Evolutionary conservation across 148 eudicot species (phyloP), one percentile per base, ranked within the genome.

Genomic region (Rheum nobile): DNA sequence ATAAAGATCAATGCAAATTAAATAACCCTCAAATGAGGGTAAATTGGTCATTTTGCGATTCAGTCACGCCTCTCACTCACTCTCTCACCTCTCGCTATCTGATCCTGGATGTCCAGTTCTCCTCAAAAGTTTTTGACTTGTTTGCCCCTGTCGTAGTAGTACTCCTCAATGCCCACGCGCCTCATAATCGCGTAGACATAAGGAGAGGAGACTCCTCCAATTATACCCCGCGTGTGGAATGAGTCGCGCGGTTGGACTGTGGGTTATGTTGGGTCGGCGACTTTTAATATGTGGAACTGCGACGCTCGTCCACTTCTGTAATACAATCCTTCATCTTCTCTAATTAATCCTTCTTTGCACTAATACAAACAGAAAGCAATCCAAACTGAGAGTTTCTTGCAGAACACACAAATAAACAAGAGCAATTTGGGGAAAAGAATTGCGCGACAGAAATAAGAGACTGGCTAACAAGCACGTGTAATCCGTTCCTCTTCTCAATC

Each of bases 291-390:
- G 14, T n/a, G 57, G 8, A 19, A 50, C 24, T 50, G 22, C 24
- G 63, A 24, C 29, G 67, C 34, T 59, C 67, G 35, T 59, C 35
- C 67, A 59, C 67, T 59, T 59, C 67, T 61, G 67, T 61, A 26
- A 28, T 61, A 28, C 28, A 7, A 29, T 29, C 29, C 63, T 55
- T 55, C 11, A 24, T 55, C 14, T 55, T 22, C 29, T 9, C 31
- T 4, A 28, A 57, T 8, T 21, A 21, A 54, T 22, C 19, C 52
- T 61, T 28, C 67, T 9, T 7, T 26, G 4, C 32, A 57, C 34
- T 24, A 24, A 10, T 31, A 31, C 11, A 13, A 13, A 31, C n/a
- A 28, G 0, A 8, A 54, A 6, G 14, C 67, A 28, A 57, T 57
- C 67, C 32, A 32, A 65, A 65, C 28, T 59, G 6, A 9, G 16